Base-by-base conservation (phyloP, 1,139 yeast genomes). In the Debaryomyces singareniensis region DNA sequence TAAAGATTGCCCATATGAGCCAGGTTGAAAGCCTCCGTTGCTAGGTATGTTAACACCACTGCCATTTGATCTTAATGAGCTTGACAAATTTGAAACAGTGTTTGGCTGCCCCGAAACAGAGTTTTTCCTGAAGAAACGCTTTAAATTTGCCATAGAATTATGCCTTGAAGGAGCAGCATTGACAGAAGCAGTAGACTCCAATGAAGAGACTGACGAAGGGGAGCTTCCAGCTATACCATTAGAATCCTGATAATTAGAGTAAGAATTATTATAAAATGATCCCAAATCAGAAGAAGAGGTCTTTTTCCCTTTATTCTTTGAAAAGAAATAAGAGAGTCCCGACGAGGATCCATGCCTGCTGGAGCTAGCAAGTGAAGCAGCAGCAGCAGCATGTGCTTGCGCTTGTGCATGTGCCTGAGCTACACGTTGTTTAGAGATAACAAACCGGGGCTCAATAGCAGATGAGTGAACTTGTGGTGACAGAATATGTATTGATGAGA, bases 101-200 rank as follows among this genome's bases (percentile, higher is more conserved):
- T 46, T 40, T 18, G 52, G 50, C 20, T 49, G 43, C 11, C 58
- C 38, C 2, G 54, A 41, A n/a, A 54, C 51, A 3, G 51, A 48
- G 14, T 65, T 51, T 39, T 75, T 72, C 38, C 72, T 75, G 56
- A 79, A 75, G 41, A 78, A 69, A 24, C 76, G 55, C 49, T 75
- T 75, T 42, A 80, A 56, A 39, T 81, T 86, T 20, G 83, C 81
- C 86, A 80, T 81, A 5, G 87, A 78, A 39, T 78, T 78, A 44
- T 80, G 87, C 39, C 72, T 53, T 6, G 67, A 47, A n/a, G 48
- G 60, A 24, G 38, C 29, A 24, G 42, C 36, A 12, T 35, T 33
- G 13, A 44, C 40, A 11, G 54, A 46, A 13, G 68, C 38, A 9
- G 33, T 22, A n/a, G 68, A 60, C 10, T 66, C 72, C 13, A 46